Conservation (phyloP, 805 yeast species). For the Kodamaea hsintzibuensis region DNA sequence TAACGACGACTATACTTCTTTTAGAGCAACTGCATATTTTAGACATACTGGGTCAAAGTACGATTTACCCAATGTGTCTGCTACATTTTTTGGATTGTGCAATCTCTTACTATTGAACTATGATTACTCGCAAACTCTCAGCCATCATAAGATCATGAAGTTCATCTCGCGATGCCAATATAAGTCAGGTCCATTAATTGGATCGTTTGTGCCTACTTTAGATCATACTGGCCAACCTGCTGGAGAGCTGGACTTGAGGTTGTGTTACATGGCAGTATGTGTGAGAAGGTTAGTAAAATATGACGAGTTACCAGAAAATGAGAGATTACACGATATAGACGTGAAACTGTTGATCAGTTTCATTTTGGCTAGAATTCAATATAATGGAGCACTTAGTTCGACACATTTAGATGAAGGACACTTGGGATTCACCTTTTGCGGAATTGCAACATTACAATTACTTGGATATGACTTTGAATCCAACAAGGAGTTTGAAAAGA, state of each 20-base stretch:
- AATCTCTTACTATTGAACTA: conserved; percentile 53
- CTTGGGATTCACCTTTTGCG: conserved; percentile 87
- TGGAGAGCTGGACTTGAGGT: conserved; percentile 74
- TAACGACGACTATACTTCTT: conserved; percentile 42
- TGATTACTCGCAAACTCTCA: conserved; percentile 31
- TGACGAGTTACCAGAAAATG: conserved; percentile 26
- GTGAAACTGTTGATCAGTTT: conserved; percentile 37
- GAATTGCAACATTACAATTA: conserved; percentile 58
- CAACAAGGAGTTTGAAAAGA: conserved; percentile 16
- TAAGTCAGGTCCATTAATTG: conserved; percentile 26
- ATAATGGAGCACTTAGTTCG: conserved; percentile 75
- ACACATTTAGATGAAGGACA: conserved; percentile 62
- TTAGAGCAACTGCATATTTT: conserved; percentile 59
- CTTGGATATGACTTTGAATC: conserved; percentile 24
- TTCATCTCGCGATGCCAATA: conserved; percentile 64
- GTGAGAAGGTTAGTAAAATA: conserved; percentile 54
- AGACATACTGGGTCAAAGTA: conserved; percentile 30
- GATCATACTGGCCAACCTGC: conserved; percentile 26
- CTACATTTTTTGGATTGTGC: conserved; percentile 75
- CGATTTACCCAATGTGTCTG: conserved; percentile 66
- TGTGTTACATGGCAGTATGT: conserved; percentile 70
- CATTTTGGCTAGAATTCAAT: conserved; percentile 28
- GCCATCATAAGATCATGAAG: conserved; percentile 50
- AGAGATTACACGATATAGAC: conserved; percentile 42
- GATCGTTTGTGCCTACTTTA: conserved; percentile 38